Evolutionary conservation across 441 rosid species (phyloP), one percentile per base, ranked within the genome.

Genomic region (Erysimum cheiri): DNA sequence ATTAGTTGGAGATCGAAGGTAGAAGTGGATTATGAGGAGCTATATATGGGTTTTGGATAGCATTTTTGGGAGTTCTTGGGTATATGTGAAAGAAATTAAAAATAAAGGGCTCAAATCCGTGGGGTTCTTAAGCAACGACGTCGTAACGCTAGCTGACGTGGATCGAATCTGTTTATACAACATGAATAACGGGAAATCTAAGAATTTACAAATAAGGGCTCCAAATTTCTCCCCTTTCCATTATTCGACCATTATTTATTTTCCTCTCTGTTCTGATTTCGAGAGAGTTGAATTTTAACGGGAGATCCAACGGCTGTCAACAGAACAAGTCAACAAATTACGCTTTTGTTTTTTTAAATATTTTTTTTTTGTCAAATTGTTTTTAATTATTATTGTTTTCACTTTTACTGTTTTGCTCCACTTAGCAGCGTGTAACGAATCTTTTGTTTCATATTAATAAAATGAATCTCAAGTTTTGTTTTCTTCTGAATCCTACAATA

Each of bases 21-120:
- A 37, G 47, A 24, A 5, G 14, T 6, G 59, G 28, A n/a, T n/a
- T n/a, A 22, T 28, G 48, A 36, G 8, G 58, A 50, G 7, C 0
- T n/a, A n/a, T n/a, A n/a, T 67, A 8, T 52, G 49, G 70, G 70
- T 37, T 37, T 50, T 65, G 6, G 1, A 39, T 2, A 52, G 35
- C 28, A 8, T 6, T 37, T 65, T n/a, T 26, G 69, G n/a, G 8
- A 19, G 13, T 22, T 12, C 43, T 6, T 64, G 70, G 70, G 37
- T 37, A 0, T 26, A 5, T 3, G 37, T 65, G 28, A 14, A 5
- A 52, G 37, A 36, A 2, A 6, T 54, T 10, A 13, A 40, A 39
- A 14, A 2, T 15, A 2, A 2, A 29, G 29, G 52, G 13, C 13
- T 53, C 40, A 6, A 54, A 11, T 11, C 32, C 0, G 17, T 39